Conservation (phyloP, 768 basidiomycete genomes). For the Psilocybe sp. region DNA sequence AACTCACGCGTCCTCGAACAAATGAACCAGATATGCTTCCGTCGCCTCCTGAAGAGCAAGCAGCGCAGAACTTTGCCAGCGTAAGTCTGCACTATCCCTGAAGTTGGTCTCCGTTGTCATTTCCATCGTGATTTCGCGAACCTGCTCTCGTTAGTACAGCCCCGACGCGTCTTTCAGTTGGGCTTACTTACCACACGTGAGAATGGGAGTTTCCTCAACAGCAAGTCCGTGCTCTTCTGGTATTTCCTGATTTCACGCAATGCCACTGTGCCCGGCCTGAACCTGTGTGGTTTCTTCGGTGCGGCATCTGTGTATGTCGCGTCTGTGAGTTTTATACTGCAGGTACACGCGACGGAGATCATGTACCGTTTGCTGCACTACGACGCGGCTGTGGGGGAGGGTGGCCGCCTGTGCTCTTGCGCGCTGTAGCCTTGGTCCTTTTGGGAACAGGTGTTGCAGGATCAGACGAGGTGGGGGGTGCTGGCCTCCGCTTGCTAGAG, state of each 20-base stretch:
- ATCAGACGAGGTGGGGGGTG: conserved; percentile 35
- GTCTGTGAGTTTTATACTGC: neutral
- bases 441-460: conserved; percentile 49
- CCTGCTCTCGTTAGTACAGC: conserved; percentile 33
- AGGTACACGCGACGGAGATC: neutral
- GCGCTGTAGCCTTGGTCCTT: conserved; percentile 62
- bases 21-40: conserved; percentile 90
- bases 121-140: conserved; percentile 91
- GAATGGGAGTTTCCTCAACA: conserved; percentile 87
- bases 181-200: conserved; percentile 74
- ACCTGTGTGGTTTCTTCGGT: conserved; percentile 58
- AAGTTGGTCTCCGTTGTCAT: conserved; percentile 79
- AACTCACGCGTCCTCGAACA: conserved; percentile 98
- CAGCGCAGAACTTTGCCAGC: conserved; percentile 96
- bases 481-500: conserved; percentile 46
- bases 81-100: conserved; percentile 55
- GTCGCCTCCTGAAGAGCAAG: conserved; percentile 95
- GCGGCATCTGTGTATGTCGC: neutral
- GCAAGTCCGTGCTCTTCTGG: conserved; percentile 88
- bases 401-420: conserved; percentile 80
- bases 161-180: neutral
- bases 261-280: conserved; percentile 86
- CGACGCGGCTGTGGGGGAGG: conserved; percentile 39
- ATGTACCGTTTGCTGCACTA: conserved; percentile 6
- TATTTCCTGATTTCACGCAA: conserved; percentile 92